phyloP scores from a whole-genome alignment of 208 protist species.

The Leishmania mexicana region DNA sequence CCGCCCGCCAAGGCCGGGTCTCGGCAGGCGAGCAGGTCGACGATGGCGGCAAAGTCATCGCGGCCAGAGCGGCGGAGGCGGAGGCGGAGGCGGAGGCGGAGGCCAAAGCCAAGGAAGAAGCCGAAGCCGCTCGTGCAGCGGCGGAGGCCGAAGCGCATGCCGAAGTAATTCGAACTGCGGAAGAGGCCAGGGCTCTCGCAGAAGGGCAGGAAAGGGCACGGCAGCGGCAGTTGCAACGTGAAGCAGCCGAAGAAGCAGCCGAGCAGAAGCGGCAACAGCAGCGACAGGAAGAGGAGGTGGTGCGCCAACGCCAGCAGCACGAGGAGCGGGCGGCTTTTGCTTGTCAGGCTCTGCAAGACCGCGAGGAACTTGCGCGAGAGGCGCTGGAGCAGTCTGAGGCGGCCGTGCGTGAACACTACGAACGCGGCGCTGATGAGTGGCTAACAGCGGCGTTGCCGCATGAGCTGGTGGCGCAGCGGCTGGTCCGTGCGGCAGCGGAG shows the following conservation, averaged over 20 bases:
- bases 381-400: constrained; percentile 25
- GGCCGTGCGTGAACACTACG: constrained; percentile 29
- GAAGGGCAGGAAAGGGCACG: constrained; percentile 7
- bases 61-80: not conserved
- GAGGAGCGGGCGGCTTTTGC: constrained; percentile 16
- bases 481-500: constrained; percentile 14
- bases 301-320: constrained; percentile 8
- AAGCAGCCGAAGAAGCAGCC: not conserved
- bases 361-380: constrained; percentile 29
- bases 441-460: constrained; percentile 7
- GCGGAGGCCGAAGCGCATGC: not conserved
- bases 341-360: constrained; percentile 13
- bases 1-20: constrained; percentile 1
- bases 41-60: not conserved
- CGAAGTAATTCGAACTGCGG: not conserved
- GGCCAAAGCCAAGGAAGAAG: not conserved
- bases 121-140: not conserved
- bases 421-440: constrained; percentile 21
- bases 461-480: constrained; percentile 7
- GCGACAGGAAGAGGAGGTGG: constrained; percentile 12
- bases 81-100: not conserved
- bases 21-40: not conserved
- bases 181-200: not conserved
- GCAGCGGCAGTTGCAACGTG: constrained; percentile 11
- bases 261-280: not conserved